phyloP scores from a whole-genome alignment of 73 alveolate species.

The Tetrahymena borealis region DNA sequence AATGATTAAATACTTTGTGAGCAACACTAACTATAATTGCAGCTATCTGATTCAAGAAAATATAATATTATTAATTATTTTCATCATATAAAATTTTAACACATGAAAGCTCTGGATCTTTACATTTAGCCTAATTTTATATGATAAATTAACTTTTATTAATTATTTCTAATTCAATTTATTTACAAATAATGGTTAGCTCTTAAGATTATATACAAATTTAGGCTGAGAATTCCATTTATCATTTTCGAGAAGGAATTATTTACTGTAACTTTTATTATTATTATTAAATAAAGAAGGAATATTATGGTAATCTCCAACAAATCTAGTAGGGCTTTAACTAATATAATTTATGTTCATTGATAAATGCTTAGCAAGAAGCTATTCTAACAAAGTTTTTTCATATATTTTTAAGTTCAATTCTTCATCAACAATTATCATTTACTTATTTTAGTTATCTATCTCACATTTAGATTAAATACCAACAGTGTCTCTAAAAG shows the following conservation, averaged over 20 bases:
- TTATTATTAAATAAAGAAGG: not conserved
- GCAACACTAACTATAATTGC: not conserved
- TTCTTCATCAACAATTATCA: not conserved
- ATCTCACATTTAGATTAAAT: not conserved
- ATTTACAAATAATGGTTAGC: not conserved
- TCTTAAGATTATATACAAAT: not conserved
- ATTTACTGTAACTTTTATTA: not conserved
- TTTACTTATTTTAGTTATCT: not conserved
- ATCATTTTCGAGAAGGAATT: not conserved
- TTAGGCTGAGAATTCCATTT: not conserved
- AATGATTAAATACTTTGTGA: not conserved
- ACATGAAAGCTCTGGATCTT: not conserved
- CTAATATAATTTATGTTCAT: not conserved
- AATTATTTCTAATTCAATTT: not conserved
- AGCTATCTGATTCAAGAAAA: not conserved
- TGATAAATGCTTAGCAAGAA: not conserved
- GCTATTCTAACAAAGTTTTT: not conserved
- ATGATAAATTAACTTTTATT: not conserved
- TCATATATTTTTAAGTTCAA: not conserved
- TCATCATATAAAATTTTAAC: not conserved
- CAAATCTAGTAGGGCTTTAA: not conserved
- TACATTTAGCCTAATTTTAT: not conserved
- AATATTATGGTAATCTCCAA: not conserved
- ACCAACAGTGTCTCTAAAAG: not conserved
- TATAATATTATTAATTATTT: not conserved